These are phyloP conservation scores for Solanum paucissectum DNA, from an alignment of 257 asterid species.

Conservation along the genomic window DNA sequence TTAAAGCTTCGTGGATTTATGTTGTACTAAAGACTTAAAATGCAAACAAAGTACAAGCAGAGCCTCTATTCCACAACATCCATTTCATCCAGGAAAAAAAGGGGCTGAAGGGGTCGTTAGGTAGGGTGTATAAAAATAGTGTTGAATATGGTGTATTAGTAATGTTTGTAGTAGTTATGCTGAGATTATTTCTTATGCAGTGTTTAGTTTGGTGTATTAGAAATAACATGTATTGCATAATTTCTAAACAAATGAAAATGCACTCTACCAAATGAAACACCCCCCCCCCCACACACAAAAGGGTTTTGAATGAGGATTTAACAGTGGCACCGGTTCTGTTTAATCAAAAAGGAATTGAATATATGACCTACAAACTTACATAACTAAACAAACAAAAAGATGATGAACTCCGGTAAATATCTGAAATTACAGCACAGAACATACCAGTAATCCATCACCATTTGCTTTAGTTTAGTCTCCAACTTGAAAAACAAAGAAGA, in stretches of 20 bases:
- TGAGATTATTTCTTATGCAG: not conserved
- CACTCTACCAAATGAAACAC: not conserved
- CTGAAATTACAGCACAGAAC: slow-evolving; percentile 4
- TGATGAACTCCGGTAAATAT: not conserved
- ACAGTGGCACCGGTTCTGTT: not conserved
- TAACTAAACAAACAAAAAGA: not conserved
- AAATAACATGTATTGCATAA: not conserved
- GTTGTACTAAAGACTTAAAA: not conserved
- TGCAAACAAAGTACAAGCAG: not conserved
- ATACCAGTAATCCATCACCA: slow-evolving; percentile 81
- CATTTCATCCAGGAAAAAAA: not conserved
- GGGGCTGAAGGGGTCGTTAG: not conserved
- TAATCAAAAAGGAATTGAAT: not conserved
- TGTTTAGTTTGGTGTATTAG: not conserved
- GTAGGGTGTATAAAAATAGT: no score
- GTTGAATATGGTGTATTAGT: no score
- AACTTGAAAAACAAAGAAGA: slow-evolving; percentile 56
- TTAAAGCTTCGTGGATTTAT: not conserved
- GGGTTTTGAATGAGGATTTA: not conserved
- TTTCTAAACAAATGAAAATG: not conserved
- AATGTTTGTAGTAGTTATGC: no score
- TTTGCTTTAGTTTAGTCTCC: slow-evolving; percentile 68
- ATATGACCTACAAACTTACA: not conserved
- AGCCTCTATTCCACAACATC: not conserved
- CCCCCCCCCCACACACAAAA: no score